phyloP scores from a whole-genome alignment of 1,284 basidiomycete genomes.

The Gomphus bonarii region DNA sequence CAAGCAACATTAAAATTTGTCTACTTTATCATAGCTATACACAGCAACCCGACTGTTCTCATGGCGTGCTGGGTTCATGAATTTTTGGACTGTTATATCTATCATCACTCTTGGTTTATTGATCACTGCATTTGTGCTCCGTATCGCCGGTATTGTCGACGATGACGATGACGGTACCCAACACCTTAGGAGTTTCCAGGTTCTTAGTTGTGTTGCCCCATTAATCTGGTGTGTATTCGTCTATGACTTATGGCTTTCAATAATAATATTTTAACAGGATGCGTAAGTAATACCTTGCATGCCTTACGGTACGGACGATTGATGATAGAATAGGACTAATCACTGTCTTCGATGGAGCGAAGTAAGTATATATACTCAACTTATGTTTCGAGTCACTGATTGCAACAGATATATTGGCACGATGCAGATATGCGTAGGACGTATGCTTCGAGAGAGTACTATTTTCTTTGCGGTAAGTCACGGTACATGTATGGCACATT shows the following conservation, averaged over 20 bases:
- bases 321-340: slow-evolving; percentile 47
- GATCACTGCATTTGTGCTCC: slow-evolving; percentile 62
- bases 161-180: slow-evolving; percentile 23
- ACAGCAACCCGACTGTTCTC: slow-evolving; percentile 57
- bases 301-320: slow-evolving; percentile 10
- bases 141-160: slow-evolving; percentile 49
- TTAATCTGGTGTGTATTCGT: slow-evolving; percentile 60
- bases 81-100: slow-evolving; percentile 75
- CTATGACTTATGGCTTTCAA: not conserved
- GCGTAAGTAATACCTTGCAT: slow-evolving; percentile 46
- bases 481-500: not conserved
- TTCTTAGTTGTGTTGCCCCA: slow-evolving; percentile 78
- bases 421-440: slow-evolving; percentile 77
- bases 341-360: slow-evolving; percentile 73
- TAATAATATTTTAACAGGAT: slow-evolving; percentile 40
- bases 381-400: slow-evolving; percentile 1
- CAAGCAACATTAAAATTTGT: not conserved
- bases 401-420: slow-evolving; percentile 60
- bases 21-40: slow-evolving; percentile 36
- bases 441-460: slow-evolving; percentile 87
- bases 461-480: slow-evolving; percentile 78
- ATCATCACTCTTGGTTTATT: slow-evolving; percentile 67
- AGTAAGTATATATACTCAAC: slow-evolving; percentile 32
- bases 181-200: slow-evolving; percentile 74
- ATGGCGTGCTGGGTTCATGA: slow-evolving; percentile 45